Evolutionary conservation across 192 early-diverging fungal species (phyloP).

Genomic region (Linnemannia elongata): DNA sequence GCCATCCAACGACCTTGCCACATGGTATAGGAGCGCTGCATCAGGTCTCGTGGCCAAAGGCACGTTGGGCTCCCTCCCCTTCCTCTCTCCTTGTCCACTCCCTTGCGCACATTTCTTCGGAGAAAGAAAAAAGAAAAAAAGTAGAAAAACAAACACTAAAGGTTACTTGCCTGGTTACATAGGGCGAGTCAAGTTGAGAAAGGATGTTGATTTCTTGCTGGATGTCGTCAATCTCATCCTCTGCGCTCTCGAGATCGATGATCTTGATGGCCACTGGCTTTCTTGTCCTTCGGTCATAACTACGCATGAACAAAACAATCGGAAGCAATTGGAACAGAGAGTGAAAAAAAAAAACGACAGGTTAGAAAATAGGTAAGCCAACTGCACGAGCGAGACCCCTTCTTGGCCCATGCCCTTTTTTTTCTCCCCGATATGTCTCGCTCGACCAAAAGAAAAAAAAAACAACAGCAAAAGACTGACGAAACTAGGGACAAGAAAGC

Average conservation of each 20-base stretch:
- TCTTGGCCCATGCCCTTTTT: constrained; percentile 7
- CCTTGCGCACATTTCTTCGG: neutral
- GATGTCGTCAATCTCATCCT: constrained; percentile 99
- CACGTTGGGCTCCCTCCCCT: neutral
- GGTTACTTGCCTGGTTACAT: constrained; percentile 77
- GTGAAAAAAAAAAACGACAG: constrained; percentile 13
- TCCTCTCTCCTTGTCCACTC: neutral
- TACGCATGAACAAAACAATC: constrained; percentile 62
- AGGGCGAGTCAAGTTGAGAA: constrained; percentile 90
- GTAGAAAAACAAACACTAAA: neutral
- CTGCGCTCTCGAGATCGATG: constrained; percentile 95
- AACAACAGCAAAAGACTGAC: neutral
- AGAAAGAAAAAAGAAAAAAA: constrained; percentile 6
- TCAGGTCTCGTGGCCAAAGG: neutral
- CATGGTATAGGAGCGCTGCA: constrained; percentile 1
- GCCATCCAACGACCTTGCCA: constrained; percentile 1
- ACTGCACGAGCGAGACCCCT: constrained; percentile 2
- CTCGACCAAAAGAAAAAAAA: neutral
- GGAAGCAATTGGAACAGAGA: neutral
- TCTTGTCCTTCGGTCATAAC: constrained; percentile 75
- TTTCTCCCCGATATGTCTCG: neutral
- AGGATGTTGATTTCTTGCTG: constrained; percentile 97
- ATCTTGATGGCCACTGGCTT: constrained; percentile 95
- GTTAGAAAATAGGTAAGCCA: constrained; percentile 1
- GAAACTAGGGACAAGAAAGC: neutral